Evolutionary conservation across 2,329 filamentous ascomycete genomes (phyloP), one percentile per base, ranked within the genome.

Genomic region (Phoma sp.): DNA sequence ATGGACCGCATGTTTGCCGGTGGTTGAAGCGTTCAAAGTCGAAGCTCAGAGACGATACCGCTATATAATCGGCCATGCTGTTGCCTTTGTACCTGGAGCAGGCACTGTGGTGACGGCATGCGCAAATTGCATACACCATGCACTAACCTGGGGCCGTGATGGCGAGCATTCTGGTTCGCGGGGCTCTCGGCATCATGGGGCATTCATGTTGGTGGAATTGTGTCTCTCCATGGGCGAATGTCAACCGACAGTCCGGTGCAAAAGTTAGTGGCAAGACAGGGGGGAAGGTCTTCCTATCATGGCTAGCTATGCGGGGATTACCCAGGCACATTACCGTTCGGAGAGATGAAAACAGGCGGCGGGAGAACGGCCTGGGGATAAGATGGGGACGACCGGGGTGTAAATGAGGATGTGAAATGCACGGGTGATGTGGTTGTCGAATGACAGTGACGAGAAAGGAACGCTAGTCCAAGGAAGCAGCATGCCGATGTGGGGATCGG

Each of bases 1-100:
- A 66, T 40, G 25, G 55, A 48, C 50, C 60, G 61, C 68, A 71
- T 71, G 31, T 46, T 64, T 50, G 40, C 50, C 35, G 47, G 57
- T 48, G 53, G 53, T 55, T 51, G 44, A 51, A 57, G 39, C 52
- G 44, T 37, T 58, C 44, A 47, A 60, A 50, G 41, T 32, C 27
- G 47, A 47, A 43, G 58, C 63, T 64, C 55, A 63, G 61, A 52
- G 60, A 56, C 58, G 51, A 56, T 55, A 37, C 21, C 17, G 24
- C 49, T 49, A 33, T 49, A 45, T 36, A 22, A 46, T 57, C 57
- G 60, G 57, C 55, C 53, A 56, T 61, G 43, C 22, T 46, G 50
- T 43, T 43, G 15, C 48, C 46, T 61, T 65, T 61, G 59, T 52
- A 51, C 48, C 38, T 46, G 6, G 43, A 38, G n/a, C 43, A 53